Evolutionary conservation across 805 yeast genomes (phyloP).

Genomic region (Myxozyma kluyveri): DNA sequence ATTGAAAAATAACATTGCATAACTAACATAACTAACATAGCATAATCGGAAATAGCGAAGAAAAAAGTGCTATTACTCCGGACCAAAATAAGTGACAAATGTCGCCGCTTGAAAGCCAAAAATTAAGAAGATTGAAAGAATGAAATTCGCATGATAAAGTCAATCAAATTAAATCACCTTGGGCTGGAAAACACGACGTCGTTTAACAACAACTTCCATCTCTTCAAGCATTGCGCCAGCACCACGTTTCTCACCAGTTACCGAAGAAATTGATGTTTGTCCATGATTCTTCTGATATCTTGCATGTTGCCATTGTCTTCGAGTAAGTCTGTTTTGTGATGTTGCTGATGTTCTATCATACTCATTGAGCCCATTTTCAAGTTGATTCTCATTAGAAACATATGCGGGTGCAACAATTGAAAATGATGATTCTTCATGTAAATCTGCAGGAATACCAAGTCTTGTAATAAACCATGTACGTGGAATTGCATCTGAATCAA

Average conservation of each 20-base stretch:
- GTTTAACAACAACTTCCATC: slow-evolving; percentile 13
- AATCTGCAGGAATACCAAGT: slow-evolving; percentile 4
- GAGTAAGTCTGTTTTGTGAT: not conserved
- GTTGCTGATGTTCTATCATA: not conserved
- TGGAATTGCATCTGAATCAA: not conserved
- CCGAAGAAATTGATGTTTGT: not conserved
- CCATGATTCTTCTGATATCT: not conserved
- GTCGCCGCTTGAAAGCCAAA: not conserved
- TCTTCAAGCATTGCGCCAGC: slow-evolving; percentile 9
- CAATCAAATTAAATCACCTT: not conserved
- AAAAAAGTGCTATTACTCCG: no score
- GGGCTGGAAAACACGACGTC: slow-evolving; percentile 9
- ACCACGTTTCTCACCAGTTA: not conserved
- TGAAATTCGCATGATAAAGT: not conserved
- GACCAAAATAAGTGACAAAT: no score
- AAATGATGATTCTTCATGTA: slow-evolving; percentile 7
- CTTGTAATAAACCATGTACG: slow-evolving; percentile 9
- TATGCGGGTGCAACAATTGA: slow-evolving; percentile 5
- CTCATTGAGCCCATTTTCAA: not conserved
- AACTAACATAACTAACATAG: no score
- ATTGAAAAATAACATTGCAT: no score
- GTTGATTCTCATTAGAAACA: not conserved
- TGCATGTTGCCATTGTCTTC: not conserved
- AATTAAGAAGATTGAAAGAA: not conserved
- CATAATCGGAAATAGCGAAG: no score